Conservation (phyloP, 2,329 filamentous ascomycete genomes). For the Trichoderma breve region DNA sequence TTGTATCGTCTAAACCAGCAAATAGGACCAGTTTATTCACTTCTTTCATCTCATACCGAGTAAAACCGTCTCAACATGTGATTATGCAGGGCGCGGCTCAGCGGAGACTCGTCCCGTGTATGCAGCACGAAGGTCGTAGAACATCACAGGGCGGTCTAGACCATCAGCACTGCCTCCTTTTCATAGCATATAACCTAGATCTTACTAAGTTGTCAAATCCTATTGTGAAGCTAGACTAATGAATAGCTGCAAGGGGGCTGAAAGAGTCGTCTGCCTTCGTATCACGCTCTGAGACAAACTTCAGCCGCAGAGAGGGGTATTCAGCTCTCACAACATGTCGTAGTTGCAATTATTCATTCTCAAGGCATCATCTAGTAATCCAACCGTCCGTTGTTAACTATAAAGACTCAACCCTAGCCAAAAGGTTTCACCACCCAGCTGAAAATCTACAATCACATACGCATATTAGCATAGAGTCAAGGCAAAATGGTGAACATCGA, state of each 20-base stretch:
- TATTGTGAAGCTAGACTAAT: neutral
- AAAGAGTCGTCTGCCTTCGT: neutral
- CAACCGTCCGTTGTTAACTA: neutral
- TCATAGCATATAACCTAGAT: neutral
- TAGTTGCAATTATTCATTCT: neutral
- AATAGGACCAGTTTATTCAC: neutral
- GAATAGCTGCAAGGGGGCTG: neutral
- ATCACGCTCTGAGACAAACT: neutral
- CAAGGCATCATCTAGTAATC: neutral
- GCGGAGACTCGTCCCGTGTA: neutral
- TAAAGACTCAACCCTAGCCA: neutral
- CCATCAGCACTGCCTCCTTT: neutral
- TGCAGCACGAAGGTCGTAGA: neutral
- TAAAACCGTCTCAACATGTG: neutral
- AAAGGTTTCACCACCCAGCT: neutral
- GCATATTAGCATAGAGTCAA: neutral
- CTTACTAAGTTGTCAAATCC: neutral
- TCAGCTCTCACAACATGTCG: neutral
- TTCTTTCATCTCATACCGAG: neutral
- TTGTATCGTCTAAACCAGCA: neutral
- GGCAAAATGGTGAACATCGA: constrained; percentile 12
- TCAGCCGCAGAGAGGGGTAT: neutral
- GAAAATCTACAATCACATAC: neutral
- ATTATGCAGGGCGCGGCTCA: neutral
- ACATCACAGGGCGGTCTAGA: neutral